Evolutionary conservation across 164 flowering plant genomes (phyloP), one percentile per base, ranked within the genome.

Genomic region (Chimonanthus salicifolius): DNA sequence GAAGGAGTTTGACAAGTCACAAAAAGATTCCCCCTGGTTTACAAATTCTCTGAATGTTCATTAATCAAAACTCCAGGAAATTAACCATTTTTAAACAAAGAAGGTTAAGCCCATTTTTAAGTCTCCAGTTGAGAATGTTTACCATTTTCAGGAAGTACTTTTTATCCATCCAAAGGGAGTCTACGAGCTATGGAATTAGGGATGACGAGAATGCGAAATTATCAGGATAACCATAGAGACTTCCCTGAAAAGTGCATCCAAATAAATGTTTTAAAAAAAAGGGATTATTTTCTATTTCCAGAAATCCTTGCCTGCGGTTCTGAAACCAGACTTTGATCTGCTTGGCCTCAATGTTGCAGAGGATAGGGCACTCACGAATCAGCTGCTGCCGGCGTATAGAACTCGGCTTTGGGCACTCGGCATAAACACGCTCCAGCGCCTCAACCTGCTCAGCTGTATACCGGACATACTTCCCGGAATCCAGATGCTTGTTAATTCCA

Each of bases 301-400:
- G 16, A 54, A 54, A 54, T 54, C 60, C 67, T 50, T 75, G 80
- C 94, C 92, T 88, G 77, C 92, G 91, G 77, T 90, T 90, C 77
- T 90, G 92, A 74, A 90, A 90, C 94, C 91, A 90, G 75, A 88
- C 92, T 86, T 90, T 90, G 86, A 90, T 88, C 85, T 90, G 90
- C 71, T 84, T 90, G 10, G 92, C 90, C 70, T 90, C 94, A 49
- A 90, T 90, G 78, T 88, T 87, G 50, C 85, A 79, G 1, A 90
- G 82, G 75, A 90, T 86, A 33, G 91, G 90, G 75, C 87, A 88
- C 70, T 90, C 94, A 3, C 91, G 80, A 62, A 88, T 83, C 74
- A 90, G 79, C 74, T 90, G 94, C 66, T 90, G 94, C 72, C 91
- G 70, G 5, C 94, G 84, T 75, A 88, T 58, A 5, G 94, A 90